These are phyloP conservation scores for Globisporangium sylvaticum DNA, from an alignment of 352 stramenopile species.

Conservation along the genomic window DNA sequence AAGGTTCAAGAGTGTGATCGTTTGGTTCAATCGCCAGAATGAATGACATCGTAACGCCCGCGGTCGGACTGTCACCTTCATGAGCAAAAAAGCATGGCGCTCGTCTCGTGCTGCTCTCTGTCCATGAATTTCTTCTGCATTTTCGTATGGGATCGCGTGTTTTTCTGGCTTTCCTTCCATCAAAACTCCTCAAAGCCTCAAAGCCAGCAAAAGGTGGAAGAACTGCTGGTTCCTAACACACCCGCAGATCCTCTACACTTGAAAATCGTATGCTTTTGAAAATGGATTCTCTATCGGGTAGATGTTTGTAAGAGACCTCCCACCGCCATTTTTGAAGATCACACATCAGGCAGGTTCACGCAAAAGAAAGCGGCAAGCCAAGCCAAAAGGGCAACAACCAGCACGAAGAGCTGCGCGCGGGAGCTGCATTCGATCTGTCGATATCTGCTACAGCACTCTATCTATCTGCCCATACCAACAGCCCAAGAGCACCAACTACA, in stretches of 20 bases:
- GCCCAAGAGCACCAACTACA: too few species aligned
- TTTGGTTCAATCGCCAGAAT: too few species aligned
- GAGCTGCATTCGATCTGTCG: neutral
- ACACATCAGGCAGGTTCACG: neutral
- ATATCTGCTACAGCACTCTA: neutral
- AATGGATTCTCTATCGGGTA: neutral
- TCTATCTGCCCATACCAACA: neutral
- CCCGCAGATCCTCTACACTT: neutral
- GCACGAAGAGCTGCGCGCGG: neutral
- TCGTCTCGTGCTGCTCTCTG: too few species aligned
- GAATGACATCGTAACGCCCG: too few species aligned
- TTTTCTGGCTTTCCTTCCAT: neutral
- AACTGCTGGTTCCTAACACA: neutral
- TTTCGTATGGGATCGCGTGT: neutral
- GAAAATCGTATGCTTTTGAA: neutral
- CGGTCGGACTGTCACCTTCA: neutral
- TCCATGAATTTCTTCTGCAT: neutral
- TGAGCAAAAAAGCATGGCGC: neutral
- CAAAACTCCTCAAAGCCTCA: neutral
- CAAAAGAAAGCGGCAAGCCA: neutral
- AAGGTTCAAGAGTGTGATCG: too few species aligned
- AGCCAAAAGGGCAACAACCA: neutral
- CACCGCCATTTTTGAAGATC: neutral
- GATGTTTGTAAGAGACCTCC: neutral
- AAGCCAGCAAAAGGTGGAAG: neutral